These are phyloP conservation scores for Nematocida major DNA, from an alignment of 371 early-diverging fungal genomes.

Conservation along the genomic window DNA sequence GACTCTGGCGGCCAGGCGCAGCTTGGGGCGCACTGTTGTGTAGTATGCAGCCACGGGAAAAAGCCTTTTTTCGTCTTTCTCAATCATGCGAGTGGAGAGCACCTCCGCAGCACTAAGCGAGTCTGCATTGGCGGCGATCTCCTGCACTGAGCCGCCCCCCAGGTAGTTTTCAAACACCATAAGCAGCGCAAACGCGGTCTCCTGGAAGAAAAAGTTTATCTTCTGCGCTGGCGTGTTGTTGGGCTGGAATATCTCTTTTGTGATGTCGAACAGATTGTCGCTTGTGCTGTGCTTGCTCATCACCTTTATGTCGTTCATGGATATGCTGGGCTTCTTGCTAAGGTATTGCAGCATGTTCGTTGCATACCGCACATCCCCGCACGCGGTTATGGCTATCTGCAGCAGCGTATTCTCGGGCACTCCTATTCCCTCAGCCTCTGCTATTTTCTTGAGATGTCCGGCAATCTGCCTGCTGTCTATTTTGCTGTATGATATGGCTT, in stretches of 20 bases:
- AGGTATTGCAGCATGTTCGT: conserved; percentile 84
- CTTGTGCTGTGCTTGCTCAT: conserved; percentile 58
- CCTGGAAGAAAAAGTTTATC: conserved; percentile 82
- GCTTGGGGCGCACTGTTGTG: conserved; percentile 11
- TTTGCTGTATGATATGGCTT: conserved; percentile 77
- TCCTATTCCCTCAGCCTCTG: conserved; percentile 71
- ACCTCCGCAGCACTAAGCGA: conserved; percentile 29
- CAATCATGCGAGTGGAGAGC: background rate
- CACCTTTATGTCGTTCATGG: conserved; percentile 76
- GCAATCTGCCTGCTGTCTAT: conserved; percentile 69
- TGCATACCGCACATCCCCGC: conserved; percentile 92
- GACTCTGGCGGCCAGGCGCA: background rate
- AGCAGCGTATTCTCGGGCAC: conserved; percentile 75
- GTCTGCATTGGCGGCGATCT: conserved; percentile 29
- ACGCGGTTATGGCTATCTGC: conserved; percentile 73
- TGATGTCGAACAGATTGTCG: conserved; percentile 76
- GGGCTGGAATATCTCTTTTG: conserved; percentile 68
- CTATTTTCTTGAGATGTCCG: conserved; percentile 73
- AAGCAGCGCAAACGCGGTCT: conserved; percentile 76
- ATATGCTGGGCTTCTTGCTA: conserved; percentile 68
- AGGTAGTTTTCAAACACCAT: conserved; percentile 74
- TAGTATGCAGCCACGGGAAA: conserved; percentile 43
- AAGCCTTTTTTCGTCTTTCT: background rate
- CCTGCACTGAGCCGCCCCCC: conserved; percentile 35
- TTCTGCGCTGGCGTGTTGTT: conserved; percentile 69